A percentile compares a stretch with the other conserved stretches of the same genome.
Conservation (phyloP, 495 filamentous ascomycete species). For the Ramalina peruviana region DNA sequence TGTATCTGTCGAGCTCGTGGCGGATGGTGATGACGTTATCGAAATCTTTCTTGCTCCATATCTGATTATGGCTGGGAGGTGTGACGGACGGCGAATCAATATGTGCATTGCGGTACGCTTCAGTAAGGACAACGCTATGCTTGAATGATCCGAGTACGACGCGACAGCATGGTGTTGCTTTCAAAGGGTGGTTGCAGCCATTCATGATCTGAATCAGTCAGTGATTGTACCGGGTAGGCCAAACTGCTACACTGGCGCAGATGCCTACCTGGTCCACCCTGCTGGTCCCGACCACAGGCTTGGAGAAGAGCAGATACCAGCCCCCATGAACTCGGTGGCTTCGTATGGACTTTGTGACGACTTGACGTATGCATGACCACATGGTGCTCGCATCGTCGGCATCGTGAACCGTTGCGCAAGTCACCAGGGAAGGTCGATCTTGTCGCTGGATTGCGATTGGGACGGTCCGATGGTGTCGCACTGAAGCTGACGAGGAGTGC, state of each 20-base stretch:
- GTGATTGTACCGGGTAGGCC: background rate
- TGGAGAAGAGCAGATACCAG: background rate
- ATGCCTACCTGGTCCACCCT: background rate
- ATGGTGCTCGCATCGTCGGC: background rate
- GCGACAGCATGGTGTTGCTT: background rate
- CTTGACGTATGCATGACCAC: background rate
- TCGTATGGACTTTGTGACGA: background rate
- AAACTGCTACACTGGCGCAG: background rate
- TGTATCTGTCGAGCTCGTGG: conserved; percentile 4
- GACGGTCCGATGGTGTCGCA: background rate
- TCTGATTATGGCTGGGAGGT: too few relatives aligned
- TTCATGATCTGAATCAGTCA: background rate
- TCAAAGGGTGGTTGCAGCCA: background rate
- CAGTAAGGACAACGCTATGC: background rate
- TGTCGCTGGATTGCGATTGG: background rate
- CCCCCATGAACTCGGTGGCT: background rate
- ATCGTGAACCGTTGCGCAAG: background rate
- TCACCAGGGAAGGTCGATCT: background rate
- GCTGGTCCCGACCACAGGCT: background rate
- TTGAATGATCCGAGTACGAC: background rate
- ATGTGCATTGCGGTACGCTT: background rate
- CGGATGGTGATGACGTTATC: background rate
- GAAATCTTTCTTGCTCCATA: background rate
- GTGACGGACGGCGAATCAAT: background rate
- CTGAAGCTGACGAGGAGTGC: too few relatives aligned